Conservation (phyloP, 2,329 filamentous ascomycete genomes). For the Orbilia blumenaviensis region DNA sequence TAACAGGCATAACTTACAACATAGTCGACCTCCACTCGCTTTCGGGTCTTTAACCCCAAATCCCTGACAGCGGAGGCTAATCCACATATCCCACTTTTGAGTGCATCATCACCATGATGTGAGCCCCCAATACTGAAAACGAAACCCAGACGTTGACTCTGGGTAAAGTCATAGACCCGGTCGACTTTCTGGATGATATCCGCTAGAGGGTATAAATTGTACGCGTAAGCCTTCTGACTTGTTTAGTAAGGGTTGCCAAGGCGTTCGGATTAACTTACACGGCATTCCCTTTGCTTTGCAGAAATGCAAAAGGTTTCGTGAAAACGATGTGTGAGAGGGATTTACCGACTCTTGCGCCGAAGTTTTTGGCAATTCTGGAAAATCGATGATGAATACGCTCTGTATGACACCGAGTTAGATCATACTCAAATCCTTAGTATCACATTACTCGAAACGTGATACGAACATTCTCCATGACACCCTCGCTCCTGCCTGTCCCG, state of each 20-base stretch:
- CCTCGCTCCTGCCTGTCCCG: constrained; percentile 62
- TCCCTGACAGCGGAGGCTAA: constrained; percentile 73
- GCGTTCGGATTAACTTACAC: constrained; percentile 1
- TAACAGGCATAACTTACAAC: constrained; percentile 66
- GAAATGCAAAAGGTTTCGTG: constrained; percentile 56
- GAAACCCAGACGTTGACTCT: constrained; percentile 77
- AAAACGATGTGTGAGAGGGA: constrained; percentile 56
- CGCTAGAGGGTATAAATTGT: not conserved
- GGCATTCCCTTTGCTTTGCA: constrained; percentile 55
- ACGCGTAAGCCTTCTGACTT: not conserved
- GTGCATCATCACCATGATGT: constrained; percentile 64
- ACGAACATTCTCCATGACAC: constrained; percentile 80
- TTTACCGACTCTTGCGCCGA: constrained; percentile 41
- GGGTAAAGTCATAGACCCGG: constrained; percentile 80
- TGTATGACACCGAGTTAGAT: constrained; percentile 59
- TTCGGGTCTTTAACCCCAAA: constrained; percentile 69
- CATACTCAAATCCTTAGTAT: constrained; percentile 13
- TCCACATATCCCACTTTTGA: constrained; percentile 74
- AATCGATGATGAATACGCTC: constrained; percentile 90
- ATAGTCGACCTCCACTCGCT: constrained; percentile 75
- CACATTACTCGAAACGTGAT: constrained; percentile 40
- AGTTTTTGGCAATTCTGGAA: constrained; percentile 70
- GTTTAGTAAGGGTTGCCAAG: not conserved
- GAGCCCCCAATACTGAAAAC: constrained; percentile 78
- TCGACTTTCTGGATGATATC: constrained; percentile 74